Base-by-base conservation (phyloP, 805 yeast genomes). In the Kuraishia piskuri region DNA sequence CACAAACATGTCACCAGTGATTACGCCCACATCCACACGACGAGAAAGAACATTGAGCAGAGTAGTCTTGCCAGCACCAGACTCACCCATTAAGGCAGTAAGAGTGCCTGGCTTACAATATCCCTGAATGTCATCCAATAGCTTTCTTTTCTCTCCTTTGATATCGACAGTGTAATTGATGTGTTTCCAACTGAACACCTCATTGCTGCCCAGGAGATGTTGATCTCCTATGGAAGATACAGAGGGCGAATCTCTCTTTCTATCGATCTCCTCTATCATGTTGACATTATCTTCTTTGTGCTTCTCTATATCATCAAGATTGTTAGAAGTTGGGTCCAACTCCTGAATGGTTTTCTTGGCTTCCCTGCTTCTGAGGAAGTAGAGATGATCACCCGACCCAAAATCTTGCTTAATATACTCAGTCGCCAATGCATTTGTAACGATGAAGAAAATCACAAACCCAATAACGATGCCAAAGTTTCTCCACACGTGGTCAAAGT, bases 21-120 rank as follows among this genome's bases (percentile, higher is more conserved):
- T 66, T 10, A 70, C 72, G 58, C 83, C 83, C 57, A 67, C 63
- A 46, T 70, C 70, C 52, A 70, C 63, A 60, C 82, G 64, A 56
- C 73, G 76, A 48, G 81, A 71, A 50, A 77, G 64, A 3, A 71
- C 67, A 58, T 77, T 77, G 58, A 77, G 67, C 51, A 77, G 64
- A 7, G 81, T 77, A 2, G 81, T 77, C 57, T 77, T 77, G 56
- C 78, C 78, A 8, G 78, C 77, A 54, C 79, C 80, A 12, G 77
- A 72, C 47, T 72, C 76, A 47, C 78, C 78, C 78, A 74, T 74
- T 24, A 74, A 62, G 1, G 78, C 75, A 25, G 76, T 72, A 52
- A 74, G 60, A 19, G 70, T 67, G 22, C 78, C 77, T 0, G 75
- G 74, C 45, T 64, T 58, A 58, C 64, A 53, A 65, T 52, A 66